Percentiles rank a stretch among this genome's conserved stretches.
These are phyloP conservation scores for Pseudozyma pruni DNA, from an alignment of 1,284 basidiomycete genomes.

Conservation along the genomic window DNA sequence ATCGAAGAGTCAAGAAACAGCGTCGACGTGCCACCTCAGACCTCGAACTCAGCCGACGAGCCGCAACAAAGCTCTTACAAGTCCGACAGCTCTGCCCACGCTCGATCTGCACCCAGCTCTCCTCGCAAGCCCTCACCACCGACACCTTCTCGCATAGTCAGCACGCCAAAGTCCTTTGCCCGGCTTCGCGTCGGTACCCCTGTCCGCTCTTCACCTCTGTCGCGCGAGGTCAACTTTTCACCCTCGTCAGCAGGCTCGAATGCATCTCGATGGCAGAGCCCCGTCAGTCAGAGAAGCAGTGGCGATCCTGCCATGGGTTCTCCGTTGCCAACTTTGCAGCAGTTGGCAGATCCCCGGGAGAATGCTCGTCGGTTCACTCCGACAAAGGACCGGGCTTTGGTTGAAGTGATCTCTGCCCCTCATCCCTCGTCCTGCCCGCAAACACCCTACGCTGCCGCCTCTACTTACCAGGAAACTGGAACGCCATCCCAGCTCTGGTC, in stretches of 20 bases:
- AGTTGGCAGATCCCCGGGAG: not conserved
- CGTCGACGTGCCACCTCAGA: too few relatives aligned
- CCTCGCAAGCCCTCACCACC: slow-evolving; percentile 3
- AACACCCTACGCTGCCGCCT: slow-evolving; percentile 2
- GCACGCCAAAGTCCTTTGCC: slow-evolving; percentile 19
- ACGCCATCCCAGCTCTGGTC: slow-evolving; percentile 23
- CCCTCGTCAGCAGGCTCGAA: slow-evolving; percentile 11
- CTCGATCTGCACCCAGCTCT: not conserved
- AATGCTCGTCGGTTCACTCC: too few relatives aligned
- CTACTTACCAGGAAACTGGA: not conserved
- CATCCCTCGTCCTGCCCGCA: not conserved
- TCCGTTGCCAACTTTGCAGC: too few relatives aligned
- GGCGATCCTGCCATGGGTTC: not conserved
- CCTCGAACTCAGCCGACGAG: too few relatives aligned
- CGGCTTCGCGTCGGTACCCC: slow-evolving; percentile 28
- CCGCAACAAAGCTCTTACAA: too few relatives aligned
- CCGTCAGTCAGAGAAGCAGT: slow-evolving; percentile 5
- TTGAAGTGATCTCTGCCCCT: too few relatives aligned
- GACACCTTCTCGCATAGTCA: slow-evolving; percentile 5
- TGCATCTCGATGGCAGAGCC: slow-evolving; percentile 22
- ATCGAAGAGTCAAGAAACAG: too few relatives aligned
- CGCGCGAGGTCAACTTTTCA: slow-evolving; percentile 30
- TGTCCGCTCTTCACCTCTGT: slow-evolving; percentile 27
- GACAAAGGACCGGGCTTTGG: too few relatives aligned
- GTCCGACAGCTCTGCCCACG: too few relatives aligned